Evolutionary conservation across 768 basidiomycete genomes (phyloP).

Genomic region (Chiua virens): DNA sequence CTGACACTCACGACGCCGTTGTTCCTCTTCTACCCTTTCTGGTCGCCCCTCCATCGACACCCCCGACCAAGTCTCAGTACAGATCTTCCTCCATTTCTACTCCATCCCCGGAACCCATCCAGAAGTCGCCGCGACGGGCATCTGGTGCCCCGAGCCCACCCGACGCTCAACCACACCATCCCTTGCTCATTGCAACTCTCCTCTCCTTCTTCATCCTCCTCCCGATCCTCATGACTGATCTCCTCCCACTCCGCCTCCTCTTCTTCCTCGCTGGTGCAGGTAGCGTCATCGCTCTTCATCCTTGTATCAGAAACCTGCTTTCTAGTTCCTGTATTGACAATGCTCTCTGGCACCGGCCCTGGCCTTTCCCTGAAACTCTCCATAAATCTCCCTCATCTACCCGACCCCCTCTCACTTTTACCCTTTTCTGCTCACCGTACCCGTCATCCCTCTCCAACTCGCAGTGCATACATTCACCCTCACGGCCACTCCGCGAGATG

Average conservation of each 20-base stretch:
- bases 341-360: conserved; percentile 13
- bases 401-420: background rate
- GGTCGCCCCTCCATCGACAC: conserved; percentile 59
- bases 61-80: conserved; percentile 41
- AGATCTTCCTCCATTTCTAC: conserved; percentile 31
- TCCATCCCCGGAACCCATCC: conserved; percentile 17
- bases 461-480: conserved; percentile 12
- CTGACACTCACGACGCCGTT: conserved; percentile 57
- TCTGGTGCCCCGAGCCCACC: background rate
- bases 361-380: conserved; percentile 17
- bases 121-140: background rate
- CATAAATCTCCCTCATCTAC: conserved; percentile 6
- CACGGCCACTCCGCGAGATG: conserved; percentile 21
- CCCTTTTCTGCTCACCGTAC: background rate
- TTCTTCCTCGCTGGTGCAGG: conserved; percentile 36
- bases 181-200: conserved; percentile 36
- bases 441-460: background rate
- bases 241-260: conserved; percentile 48
- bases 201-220: conserved; percentile 41
- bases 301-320: conserved; percentile 1
- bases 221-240: conserved; percentile 38
- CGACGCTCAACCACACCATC: conserved; percentile 30
- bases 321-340: background rate
- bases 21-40: conserved; percentile 43
- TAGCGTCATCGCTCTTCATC: conserved; percentile 13